These are phyloP conservation scores for Aspergillus terreus DNA, from an alignment of 2,329 filamentous ascomycete species.

Conservation along the genomic window DNA sequence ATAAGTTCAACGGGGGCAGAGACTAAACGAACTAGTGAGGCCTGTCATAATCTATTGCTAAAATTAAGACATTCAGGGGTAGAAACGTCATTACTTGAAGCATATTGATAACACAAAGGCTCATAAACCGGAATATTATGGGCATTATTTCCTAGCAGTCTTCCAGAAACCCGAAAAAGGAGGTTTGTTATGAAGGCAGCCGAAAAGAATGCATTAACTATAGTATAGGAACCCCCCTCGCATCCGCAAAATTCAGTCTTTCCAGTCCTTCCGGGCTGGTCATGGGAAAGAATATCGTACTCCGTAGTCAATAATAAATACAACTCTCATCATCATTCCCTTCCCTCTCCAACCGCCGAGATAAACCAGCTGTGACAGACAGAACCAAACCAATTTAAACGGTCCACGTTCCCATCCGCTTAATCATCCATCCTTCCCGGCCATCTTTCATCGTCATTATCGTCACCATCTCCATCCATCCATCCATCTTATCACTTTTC, in stretches of 20 bases:
- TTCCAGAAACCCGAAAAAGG: not conserved
- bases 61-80: constrained; percentile 12
- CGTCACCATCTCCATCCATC: constrained; percentile 11
- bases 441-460: constrained; percentile 17
- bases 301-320: too few species aligned
- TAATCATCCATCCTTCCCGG: constrained; percentile 13
- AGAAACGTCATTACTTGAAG: not conserved
- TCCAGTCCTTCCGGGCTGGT: too few species aligned
- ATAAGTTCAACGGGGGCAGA: constrained; percentile 1
- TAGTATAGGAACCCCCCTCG: not conserved
- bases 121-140: too few species aligned
- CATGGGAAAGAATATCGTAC: too few species aligned
- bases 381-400: constrained; percentile 1
- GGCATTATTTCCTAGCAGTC: not conserved
- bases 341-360: not conserved
- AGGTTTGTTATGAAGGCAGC: too few species aligned
- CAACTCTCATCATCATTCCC: not conserved
- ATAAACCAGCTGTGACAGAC: constrained; percentile 5
- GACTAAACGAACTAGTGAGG: constrained; percentile 13
- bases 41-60: constrained; percentile 14
- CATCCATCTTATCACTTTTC: constrained; percentile 17
- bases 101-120: too few species aligned
- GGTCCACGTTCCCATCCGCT: constrained; percentile 11
- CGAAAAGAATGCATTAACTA: too few species aligned
- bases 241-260: not conserved